Conservation (phyloP, 805 yeast species). For the Barnettozyma siamensis region DNA sequence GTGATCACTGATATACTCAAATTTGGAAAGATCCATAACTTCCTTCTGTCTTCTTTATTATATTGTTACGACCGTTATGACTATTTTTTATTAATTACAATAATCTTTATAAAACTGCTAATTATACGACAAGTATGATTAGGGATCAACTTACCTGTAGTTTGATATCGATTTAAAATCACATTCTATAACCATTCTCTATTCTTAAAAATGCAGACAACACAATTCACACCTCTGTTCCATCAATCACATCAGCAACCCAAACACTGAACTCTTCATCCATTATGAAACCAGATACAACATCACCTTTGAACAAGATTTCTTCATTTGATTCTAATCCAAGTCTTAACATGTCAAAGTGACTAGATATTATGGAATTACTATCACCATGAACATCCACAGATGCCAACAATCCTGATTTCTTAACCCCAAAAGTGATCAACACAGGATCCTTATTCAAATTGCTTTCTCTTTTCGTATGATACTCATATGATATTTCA, state of each 20-base stretch:
- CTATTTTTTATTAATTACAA: too few species aligned
- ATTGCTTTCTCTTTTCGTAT: neutral
- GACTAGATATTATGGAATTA: conserved; percentile 8
- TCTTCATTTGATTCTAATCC: conserved; percentile 25
- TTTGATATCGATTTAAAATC: too few species aligned
- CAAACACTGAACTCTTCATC: conserved; percentile 40
- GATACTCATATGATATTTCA: conserved; percentile 32
- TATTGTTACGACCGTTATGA: conserved; percentile 9
- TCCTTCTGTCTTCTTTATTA: conserved; percentile 2
- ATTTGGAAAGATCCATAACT: neutral
- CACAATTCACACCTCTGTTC: conserved; percentile 27
- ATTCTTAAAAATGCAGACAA: too few species aligned
- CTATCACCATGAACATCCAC: conserved; percentile 21
- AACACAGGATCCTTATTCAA: too few species aligned
- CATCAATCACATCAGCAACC: conserved; percentile 42
- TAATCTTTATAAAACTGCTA: too few species aligned
- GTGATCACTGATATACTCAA: conserved; percentile 24
- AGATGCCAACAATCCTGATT: conserved; percentile 32
- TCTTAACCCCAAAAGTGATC: conserved; percentile 43
- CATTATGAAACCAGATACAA: conserved; percentile 38
- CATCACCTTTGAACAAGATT: conserved; percentile 36
- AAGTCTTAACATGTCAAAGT: conserved; percentile 32
- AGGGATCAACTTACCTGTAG: too few species aligned
- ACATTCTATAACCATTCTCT: too few species aligned
- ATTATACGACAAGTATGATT: too few species aligned